Conservation (phyloP, 2,329 filamentous ascomycete genomes). For the Septoria linicola region DNA sequence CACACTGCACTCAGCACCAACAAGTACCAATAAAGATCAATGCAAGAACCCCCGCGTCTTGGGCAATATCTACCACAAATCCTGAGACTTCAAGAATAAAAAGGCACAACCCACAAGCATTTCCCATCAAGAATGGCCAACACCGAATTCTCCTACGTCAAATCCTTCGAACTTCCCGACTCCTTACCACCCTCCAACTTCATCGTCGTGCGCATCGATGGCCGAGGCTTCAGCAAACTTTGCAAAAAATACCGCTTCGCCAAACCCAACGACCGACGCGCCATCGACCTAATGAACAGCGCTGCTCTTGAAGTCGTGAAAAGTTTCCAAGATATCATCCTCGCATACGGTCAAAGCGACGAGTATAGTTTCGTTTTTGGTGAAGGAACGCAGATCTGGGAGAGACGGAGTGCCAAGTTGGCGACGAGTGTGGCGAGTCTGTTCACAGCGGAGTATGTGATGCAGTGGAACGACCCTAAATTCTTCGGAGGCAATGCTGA, state of each 20-base stretch:
- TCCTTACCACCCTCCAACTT: slow-evolving; percentile 83
- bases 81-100: neutral
- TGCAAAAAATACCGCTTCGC: slow-evolving; percentile 66
- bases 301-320: slow-evolving; percentile 82
- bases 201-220: slow-evolving; percentile 93
- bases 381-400: slow-evolving; percentile 77
- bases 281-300: slow-evolving; percentile 89
- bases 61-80: no score
- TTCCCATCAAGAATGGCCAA: slow-evolving; percentile 49
- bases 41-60: no score
- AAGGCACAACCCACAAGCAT: no score
- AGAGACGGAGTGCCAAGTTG: slow-evolving; percentile 83
- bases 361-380: slow-evolving; percentile 69
- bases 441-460: slow-evolving; percentile 88
- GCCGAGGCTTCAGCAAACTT: slow-evolving; percentile 83
- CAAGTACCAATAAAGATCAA: no score
- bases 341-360: slow-evolving; percentile 92
- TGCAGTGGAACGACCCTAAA: slow-evolving; percentile 64
- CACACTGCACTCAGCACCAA: no score
- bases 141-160: slow-evolving; percentile 82
- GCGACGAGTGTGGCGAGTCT: slow-evolving; percentile 88
- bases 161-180: slow-evolving; percentile 81
- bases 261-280: slow-evolving; percentile 89
- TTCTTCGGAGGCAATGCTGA: slow-evolving; percentile 62
- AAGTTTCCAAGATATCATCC: slow-evolving; percentile 77